Evolutionary conservation across 495 filamentous ascomycete species (phyloP), one percentile per base, ranked within the genome.

Genomic region (Antarctomyces pellizariae): DNA sequence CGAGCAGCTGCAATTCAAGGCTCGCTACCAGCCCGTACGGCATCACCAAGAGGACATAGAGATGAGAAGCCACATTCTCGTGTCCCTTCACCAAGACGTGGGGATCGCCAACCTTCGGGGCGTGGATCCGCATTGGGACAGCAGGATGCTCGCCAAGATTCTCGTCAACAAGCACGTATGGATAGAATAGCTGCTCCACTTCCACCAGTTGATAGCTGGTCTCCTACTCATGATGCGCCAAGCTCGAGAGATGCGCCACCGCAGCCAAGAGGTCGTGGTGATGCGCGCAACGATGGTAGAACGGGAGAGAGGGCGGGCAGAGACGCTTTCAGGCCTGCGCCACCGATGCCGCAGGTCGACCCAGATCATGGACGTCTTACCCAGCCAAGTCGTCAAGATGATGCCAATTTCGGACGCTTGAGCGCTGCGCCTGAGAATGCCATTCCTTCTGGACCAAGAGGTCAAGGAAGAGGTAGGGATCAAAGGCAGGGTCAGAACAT

Each of bases 381-480:
- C 34, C 51, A 54, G 33, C 53, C 53, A 25, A 12, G 24, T 13
- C 26, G 30, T 19, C 53, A 54, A 16, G 52, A 52, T 22, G 72
- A 78, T 43, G 59, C 58, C 3, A 66, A 66, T 31, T 67, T 67
- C 36, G 65, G 65, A 16, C 56, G 65, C 11, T 43, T 71, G 21
- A 67, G 59, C 32, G 45, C 58, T 4, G 53, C 57, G 10, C 40
- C 55, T 9, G 41, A 54, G 17, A 41, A 55, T 5, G 67, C 69
- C 23, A 63, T 70, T 23, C 77, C 79, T 1, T 71, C 67, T 13
- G 80, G 76, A 1, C 80, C 79, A 2, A 29, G 41, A 7, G 41
- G 34, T 19, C n/a, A n/a, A n/a, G n/a, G n/a, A n/a, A n/a, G n/a
- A n/a, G n/a, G n/a, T n/a, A n/a, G n/a, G n/a, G n/a, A n/a, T n/a